Evolutionary conservation across 768 basidiomycete species (phyloP).

Genomic region (Pluteus cervinus): DNA sequence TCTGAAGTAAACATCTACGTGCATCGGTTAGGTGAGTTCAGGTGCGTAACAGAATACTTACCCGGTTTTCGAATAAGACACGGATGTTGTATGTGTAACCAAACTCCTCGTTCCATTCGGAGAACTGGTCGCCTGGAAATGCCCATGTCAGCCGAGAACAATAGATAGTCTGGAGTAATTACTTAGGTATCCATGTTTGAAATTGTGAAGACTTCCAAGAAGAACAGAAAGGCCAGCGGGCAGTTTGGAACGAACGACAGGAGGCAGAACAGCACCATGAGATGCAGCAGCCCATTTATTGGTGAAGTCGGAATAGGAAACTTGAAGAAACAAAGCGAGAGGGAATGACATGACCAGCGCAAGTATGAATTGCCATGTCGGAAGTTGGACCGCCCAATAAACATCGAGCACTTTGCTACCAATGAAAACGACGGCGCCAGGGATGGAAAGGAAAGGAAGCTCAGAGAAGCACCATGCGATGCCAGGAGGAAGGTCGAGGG

Average conservation of each 20-base stretch:
- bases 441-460: slow-evolving; percentile 10
- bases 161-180: slow-evolving; percentile 2
- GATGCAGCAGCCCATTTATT: slow-evolving; percentile 15
- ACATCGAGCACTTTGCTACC: slow-evolving; percentile 4
- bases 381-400: slow-evolving; percentile 6
- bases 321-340: slow-evolving; percentile 8
- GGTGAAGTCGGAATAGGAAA: slow-evolving; percentile 10
- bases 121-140: slow-evolving; percentile 22
- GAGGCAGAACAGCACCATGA: slow-evolving; percentile 21
- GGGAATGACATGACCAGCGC: slow-evolving; percentile 10
- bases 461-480: slow-evolving; percentile 9
- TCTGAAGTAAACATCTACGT: slow-evolving; percentile 34
- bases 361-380: slow-evolving; percentile 9
- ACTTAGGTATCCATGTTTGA: slow-evolving; percentile 28
- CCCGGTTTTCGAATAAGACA: slow-evolving; percentile 24
- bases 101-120: slow-evolving; percentile 17
- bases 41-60: slow-evolving; percentile 11
- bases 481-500: slow-evolving; percentile 12
- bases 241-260: slow-evolving; percentile 12
- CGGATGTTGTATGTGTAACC: slow-evolving; percentile 25
- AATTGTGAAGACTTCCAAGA: slow-evolving; percentile 11
- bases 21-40: no score
- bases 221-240: slow-evolving; percentile 18
- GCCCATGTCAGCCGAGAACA: not conserved
- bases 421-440: slow-evolving; percentile 10